Base-by-base conservation (phyloP, 768 basidiomycete genomes). In the Suillus paluster region DNA sequence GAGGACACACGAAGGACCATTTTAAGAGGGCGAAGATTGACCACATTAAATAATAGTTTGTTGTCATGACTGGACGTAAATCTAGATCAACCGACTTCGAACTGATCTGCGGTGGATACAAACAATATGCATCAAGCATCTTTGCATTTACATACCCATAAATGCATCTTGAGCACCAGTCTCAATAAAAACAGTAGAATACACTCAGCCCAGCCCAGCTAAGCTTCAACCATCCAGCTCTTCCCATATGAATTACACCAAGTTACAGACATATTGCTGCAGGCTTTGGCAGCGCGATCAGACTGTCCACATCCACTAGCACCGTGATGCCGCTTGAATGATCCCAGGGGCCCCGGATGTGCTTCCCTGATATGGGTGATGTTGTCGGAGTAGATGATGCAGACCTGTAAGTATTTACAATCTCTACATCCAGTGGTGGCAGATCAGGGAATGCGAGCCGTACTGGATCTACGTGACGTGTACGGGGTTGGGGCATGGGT, bases 271-370 rank as follows among this genome's bases (percentile, higher is more conserved):
- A 62, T 25, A 61, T 64, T 10, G 80, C 81, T 11, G 76, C 84
- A 38, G 83, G 84, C 70, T 80, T 76, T 27, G 83, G 77, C 54
- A 78, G 76, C 42, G 79, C 72, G 58, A 88, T 67, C 60, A 88
- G 59, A 41, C 70, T 74, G 58, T 80, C 81, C 61, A 85, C 78
- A 63, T 86, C 80, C 61, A 87, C 70, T 25, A 64, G 73, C 44
- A 81, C 61, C 17, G 63, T 34, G 45, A 85, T 79, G 61, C 78
- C 77, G 53, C 79, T 74, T 30, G 83, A 81, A 66, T 87, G 83
- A 67, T 86, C 83, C 86, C 87, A 87, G 19, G 87, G 86, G 0
- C 85, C 85, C 19, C 85, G 78, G 44, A 76, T 48, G 27, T 66
- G 45, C 61, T 67, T 70, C 21, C 59, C 66, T 5, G 62, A 68